Conservation (phyloP, 1,139 yeast genomes). For the Meyerozyma guilliermondii region DNA sequence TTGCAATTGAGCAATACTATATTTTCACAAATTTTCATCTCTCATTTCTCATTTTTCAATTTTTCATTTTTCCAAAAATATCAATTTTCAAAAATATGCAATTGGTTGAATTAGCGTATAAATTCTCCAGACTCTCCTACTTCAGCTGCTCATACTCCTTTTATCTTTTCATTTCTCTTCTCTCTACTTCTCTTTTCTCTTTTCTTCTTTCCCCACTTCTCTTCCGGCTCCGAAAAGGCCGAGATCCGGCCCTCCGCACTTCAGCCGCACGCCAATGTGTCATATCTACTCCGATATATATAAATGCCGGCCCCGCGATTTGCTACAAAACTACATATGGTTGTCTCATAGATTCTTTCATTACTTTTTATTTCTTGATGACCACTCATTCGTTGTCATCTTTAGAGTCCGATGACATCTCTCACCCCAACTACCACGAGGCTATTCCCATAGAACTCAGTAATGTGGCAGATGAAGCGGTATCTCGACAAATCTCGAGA, state of each 20-base stretch:
- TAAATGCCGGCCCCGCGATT: not conserved
- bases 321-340: not conserved
- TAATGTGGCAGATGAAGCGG: constrained; percentile 16
- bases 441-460: constrained; percentile 13
- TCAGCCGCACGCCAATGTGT: not conserved
- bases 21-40: too few species aligned
- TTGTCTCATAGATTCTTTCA: too few species aligned
- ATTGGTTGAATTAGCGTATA: too few species aligned
- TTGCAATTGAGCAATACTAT: too few species aligned
- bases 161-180: not conserved
- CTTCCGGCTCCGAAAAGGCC: not conserved
- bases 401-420: not conserved
- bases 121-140: too few species aligned
- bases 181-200: not conserved
- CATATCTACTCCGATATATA: not conserved
- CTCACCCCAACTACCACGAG: constrained; percentile 4
- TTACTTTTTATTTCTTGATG: not conserved
- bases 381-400: not conserved
- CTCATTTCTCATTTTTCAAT: not conserved
- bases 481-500: constrained; percentile 11
- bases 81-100: too few species aligned
- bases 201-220: not conserved
- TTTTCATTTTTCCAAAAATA: not conserved
- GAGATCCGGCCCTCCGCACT: not conserved
- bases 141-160: not conserved